Evolutionary conservation across 1,284 basidiomycete species (phyloP).

Genomic region (Leccinum pachyderme): DNA sequence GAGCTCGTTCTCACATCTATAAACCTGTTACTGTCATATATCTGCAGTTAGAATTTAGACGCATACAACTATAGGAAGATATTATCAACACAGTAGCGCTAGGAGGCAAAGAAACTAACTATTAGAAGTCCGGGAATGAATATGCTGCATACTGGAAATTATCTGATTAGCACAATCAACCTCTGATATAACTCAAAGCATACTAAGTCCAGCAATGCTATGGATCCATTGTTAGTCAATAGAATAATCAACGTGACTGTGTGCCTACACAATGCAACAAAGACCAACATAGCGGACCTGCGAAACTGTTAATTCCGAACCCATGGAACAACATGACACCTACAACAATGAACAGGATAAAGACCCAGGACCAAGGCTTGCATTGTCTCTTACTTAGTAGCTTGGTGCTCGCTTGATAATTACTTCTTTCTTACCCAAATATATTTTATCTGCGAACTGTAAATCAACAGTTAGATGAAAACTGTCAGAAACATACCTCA

Average conservation of each 20-base stretch:
- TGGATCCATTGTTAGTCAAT: background rate
- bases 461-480: background rate
- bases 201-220: background rate
- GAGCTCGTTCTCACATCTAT: constrained; percentile 1
- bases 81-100: too few species aligned
- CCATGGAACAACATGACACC: background rate
- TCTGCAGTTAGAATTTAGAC: background rate
- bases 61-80: background rate
- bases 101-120: background rate
- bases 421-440: background rate
- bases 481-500: background rate
- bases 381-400: background rate
- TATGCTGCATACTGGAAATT: background rate
- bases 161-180: background rate
- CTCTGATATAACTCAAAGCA: background rate
- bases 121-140: background rate
- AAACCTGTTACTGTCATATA: background rate
- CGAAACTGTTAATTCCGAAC: background rate
- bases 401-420: background rate
- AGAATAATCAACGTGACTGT: background rate
- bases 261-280: background rate
- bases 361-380: constrained; percentile 1
- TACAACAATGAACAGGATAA: background rate
- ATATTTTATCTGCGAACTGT: background rate
- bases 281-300: background rate